Base-by-base conservation (phyloP, 169 alveolate genomes). In the Plasmodium chabaudi region DNA sequence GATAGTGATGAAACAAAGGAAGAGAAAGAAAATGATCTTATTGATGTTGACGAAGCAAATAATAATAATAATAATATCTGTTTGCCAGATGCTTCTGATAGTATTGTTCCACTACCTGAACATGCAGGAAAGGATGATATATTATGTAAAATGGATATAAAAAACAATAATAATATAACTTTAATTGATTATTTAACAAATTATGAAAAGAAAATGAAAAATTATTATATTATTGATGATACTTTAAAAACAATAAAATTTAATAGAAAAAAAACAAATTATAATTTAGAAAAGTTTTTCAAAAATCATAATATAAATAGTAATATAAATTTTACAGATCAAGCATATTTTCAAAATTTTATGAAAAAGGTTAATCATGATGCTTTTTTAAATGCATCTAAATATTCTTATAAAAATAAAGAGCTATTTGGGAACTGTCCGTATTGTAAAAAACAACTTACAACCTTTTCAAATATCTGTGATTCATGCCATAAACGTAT, bases 371-470 rank as follows among this genome's bases (percentile, higher is more conserved):
- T 59, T 13, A 68, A 65, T 70, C 51, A 47, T 59, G 91, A 84
- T 19, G 69, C 71, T 1, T 84, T 46, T 46, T 51, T 84, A 44
- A 59, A 69, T 68, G 17, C 69, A n/a, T 59, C 73, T 12, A 63
- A 34, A 59, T 84, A 39, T 68, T 10, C 86, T 19, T 84, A 72
- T 64, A 68, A 59, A 59, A 79, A 79, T 79, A 60, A 47, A 9
- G 19, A 55, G 13, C 44, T 84, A n/a, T 69, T 84, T 49, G 91
- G 91, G n/a, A 57, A 15, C 9, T 84, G 91, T 13, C 91, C 91
- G n/a, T 49, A 84, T 51, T 84, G 91, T 49, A 84, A 61, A 17
- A 44, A 59, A 42, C 19, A 63, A 17, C 70, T 84, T 46, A 69
- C 27, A 25, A 25, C 2, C 51, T 84, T 84, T 71, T 46, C 87